phyloP scores from a whole-genome alignment of 306 rosid species.

The Trifolium repens region DNA sequence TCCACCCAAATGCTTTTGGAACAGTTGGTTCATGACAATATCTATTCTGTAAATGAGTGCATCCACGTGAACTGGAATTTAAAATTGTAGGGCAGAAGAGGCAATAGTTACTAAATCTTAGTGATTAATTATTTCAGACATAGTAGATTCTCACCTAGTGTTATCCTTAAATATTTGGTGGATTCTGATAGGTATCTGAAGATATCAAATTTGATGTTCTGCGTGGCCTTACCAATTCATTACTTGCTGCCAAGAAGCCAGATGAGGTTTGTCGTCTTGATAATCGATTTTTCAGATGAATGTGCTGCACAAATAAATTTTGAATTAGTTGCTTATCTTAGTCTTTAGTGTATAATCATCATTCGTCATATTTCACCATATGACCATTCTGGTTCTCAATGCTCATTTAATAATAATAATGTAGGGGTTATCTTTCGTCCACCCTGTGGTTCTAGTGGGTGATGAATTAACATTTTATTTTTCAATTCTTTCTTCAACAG shows the following conservation, averaged over 20 bases:
- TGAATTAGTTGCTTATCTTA: neutral
- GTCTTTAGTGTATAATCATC: conserved; percentile 7
- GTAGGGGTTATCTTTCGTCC: conserved; percentile 12
- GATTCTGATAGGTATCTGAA: conserved; percentile 66
- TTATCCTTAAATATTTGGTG: conserved; percentile 35
- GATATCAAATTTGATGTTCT: conserved; percentile 77
- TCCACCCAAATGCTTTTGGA: neutral
- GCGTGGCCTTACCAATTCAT: conserved; percentile 81
- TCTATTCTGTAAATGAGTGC: conserved; percentile 26
- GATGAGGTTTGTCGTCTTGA: conserved; percentile 71
- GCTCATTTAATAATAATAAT: conserved; percentile 21
- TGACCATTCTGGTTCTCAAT: conserved; percentile 39
- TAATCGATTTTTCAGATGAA: conserved; percentile 29
- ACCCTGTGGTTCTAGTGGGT: conserved; percentile 6
- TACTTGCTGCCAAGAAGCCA: conserved; percentile 88
- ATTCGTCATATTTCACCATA: neutral
- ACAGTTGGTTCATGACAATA: neutral
- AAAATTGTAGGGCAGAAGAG: conserved; percentile 21
- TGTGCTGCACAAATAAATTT: neutral
- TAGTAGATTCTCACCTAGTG: conserved; percentile 10
- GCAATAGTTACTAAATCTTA: neutral
- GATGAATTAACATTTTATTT: conserved; percentile 21
- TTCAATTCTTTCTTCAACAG: conserved; percentile 50
- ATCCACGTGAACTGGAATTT: conserved; percentile 21
- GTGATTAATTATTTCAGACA: conserved; percentile 10